Base-by-base conservation (phyloP, 2,329 filamentous ascomycete species). In the Trichoderma hamatum region DNA sequence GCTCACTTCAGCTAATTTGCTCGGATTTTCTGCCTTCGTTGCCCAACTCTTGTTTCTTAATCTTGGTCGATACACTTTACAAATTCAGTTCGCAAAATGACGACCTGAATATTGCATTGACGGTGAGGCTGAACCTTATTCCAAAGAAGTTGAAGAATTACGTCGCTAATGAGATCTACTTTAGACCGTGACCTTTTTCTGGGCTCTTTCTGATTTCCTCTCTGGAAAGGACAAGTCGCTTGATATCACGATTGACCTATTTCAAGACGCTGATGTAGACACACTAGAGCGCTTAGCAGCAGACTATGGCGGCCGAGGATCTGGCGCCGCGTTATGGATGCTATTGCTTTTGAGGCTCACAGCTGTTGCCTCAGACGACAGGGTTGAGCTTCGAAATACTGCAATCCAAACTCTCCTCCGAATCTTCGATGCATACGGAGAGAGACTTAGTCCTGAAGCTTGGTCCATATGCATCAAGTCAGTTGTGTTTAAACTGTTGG, bases 51-150 rank as follows among this genome's bases (percentile, higher is more conserved):
- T 97, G 87, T 82, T 92, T 91, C 78, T 85, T 90, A 70, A 88
- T 90, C 69, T 86, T 99, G 19, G 89, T 98, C 71, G 92, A 97
- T 80, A 93, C 94, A 13, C 86, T 99, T 26, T 93, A 93, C 75
- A 90, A 91, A 72, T 99, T 98, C 79, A 94, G 93, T 74, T 91
- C 90, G 0, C 96, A 99, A 78, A 86, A 90, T 72, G 92, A 97
- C 73, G 96, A 99, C 76, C 85, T 99, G 46, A 99, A 99, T 74
- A 96, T 98, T 75, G 95, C 95, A 0, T 84, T 99, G 30, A 98
- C 96, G 39, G 91, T 92, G 83, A 79, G 87, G 24, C n/a, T 13
- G 16, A 21, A 21, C 13, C 19, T 7, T 14, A 24, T 34, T n/a
- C 30, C 11, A 3, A 7, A 28, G 30, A 55, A 3, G 11, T 14